A percentile compares a stretch with the other conserved stretches of the same genome.
phyloP scores from a whole-genome alignment of 1,284 basidiomycete genomes.

The Microbotryum lychnidis-dioicae region DNA sequence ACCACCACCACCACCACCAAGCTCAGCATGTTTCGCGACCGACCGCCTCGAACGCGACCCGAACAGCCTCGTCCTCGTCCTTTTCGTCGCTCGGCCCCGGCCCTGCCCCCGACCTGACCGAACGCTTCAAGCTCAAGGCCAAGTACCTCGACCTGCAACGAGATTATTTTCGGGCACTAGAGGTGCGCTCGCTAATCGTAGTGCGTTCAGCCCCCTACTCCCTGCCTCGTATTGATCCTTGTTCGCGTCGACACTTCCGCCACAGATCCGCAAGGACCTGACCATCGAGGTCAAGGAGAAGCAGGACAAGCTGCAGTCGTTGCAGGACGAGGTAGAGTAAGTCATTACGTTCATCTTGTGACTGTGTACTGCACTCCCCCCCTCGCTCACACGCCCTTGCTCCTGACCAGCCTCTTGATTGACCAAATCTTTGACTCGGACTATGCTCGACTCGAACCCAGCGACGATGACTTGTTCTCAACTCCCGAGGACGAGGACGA shows the following conservation, averaged over 20 bases:
- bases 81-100: background rate
- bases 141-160: constrained; percentile 22
- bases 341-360: background rate
- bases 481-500: constrained; percentile 5
- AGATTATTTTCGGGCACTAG: constrained; percentile 4
- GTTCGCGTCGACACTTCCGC: background rate
- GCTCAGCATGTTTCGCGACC: background rate
- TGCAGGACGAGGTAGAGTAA: constrained; percentile 31
- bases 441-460: constrained; percentile 25
- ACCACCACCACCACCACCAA: background rate
- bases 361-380: background rate
- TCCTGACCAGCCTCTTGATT: constrained; percentile 21
- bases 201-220: background rate
- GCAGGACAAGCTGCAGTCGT: constrained; percentile 20
- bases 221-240: background rate
- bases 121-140: constrained; percentile 19
- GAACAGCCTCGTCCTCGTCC: constrained; percentile 7
- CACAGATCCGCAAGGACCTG: constrained; percentile 22
- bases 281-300: constrained; percentile 26
- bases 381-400: background rate
- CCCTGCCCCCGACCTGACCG: constrained; percentile 20
- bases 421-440: constrained; percentile 29
- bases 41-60: background rate
- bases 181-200: constrained; percentile 2
- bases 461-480: constrained; percentile 23